A percentile compares a stretch with the other conserved stretches of the same genome.
These are phyloP conservation scores for Psilocybe subaeruginosa DNA, from an alignment of 768 basidiomycete genomes.

Conservation along the genomic window DNA sequence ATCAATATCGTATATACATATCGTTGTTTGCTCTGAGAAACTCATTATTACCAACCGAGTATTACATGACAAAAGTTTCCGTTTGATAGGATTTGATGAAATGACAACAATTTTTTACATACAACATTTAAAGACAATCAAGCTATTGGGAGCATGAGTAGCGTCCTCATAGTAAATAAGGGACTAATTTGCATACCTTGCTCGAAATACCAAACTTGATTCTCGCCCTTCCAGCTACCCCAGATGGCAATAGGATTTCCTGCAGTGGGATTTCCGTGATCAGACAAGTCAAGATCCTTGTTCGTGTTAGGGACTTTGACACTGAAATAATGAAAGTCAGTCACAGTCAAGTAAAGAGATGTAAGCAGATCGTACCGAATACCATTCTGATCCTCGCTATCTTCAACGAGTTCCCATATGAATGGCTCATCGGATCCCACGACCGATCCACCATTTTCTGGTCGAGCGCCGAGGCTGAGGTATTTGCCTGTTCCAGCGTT, in stretches of 20 bases:
- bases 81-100: too few species aligned
- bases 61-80: too few species aligned
- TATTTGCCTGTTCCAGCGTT: constrained; percentile 34
- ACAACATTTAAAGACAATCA: too few species aligned
- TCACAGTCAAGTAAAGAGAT: too few species aligned
- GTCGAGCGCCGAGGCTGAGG: constrained; percentile 28
- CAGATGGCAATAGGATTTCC: constrained; percentile 47
- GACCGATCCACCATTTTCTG: constrained; percentile 31
- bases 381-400: constrained; percentile 26
- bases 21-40: too few species aligned
- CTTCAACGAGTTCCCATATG: constrained; percentile 40
- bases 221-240: constrained; percentile 40
- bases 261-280: constrained; percentile 33
- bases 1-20: too few species aligned
- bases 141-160: too few species aligned
- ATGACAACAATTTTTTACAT: too few species aligned
- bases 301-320: constrained; percentile 28
- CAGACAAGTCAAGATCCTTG: constrained; percentile 40
- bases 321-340: too few species aligned
- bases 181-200: constrained; percentile 11
- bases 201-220: constrained; percentile 36
- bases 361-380: constrained; percentile 20
- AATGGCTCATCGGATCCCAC: constrained; percentile 27
- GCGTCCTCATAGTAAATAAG: too few species aligned
- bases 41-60: too few species aligned